A percentile compares a stretch with the other conserved stretches of the same genome.
Evolutionary conservation across 768 basidiomycete species (phyloP).

Genomic region (Russula compacta): DNA sequence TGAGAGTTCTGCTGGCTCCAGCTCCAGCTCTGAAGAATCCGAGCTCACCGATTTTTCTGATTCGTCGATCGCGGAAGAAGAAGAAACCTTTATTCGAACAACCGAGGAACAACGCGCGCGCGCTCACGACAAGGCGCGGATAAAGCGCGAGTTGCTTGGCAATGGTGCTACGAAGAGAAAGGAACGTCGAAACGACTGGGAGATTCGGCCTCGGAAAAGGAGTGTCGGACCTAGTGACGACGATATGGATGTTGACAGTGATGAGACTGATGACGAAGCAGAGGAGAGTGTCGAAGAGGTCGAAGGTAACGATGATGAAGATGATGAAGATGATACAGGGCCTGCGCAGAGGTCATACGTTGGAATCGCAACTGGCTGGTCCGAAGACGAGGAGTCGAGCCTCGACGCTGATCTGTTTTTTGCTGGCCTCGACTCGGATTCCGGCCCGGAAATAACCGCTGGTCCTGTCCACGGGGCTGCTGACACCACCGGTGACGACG

Average conservation of each 20-base stretch:
- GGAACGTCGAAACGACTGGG: constrained; percentile 19
- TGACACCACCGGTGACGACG: constrained; percentile 30
- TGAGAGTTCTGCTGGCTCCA: constrained; percentile 25
- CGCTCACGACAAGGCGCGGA: constrained; percentile 37
- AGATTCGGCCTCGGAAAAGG: constrained; percentile 17
- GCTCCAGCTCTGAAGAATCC: constrained; percentile 9
- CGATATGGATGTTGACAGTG: constrained; percentile 56
- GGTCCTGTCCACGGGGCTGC: constrained; percentile 23
- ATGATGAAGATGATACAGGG: constrained; percentile 27
- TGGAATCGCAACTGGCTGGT: constrained; percentile 69
- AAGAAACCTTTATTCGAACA: constrained; percentile 17
- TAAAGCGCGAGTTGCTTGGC: constrained; percentile 52
- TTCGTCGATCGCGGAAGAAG: constrained; percentile 18
- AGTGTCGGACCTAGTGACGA: constrained; percentile 36
- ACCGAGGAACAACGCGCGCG: constrained; percentile 16
- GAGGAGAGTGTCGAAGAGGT: constrained; percentile 36
- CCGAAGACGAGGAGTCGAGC: constrained; percentile 64
- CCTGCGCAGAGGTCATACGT: constrained; percentile 37
- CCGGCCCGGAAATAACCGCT: constrained; percentile 34
- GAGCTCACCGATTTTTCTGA: constrained; percentile 18
- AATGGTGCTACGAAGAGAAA: constrained; percentile 36
- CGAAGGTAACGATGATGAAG: constrained; percentile 43
- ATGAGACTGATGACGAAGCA: constrained; percentile 48
- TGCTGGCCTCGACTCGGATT: constrained; percentile 51
- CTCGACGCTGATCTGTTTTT: constrained; percentile 84